These are phyloP conservation scores for Phytophthora citricola DNA, from an alignment of 352 stramenopile species.

Conservation along the genomic window DNA sequence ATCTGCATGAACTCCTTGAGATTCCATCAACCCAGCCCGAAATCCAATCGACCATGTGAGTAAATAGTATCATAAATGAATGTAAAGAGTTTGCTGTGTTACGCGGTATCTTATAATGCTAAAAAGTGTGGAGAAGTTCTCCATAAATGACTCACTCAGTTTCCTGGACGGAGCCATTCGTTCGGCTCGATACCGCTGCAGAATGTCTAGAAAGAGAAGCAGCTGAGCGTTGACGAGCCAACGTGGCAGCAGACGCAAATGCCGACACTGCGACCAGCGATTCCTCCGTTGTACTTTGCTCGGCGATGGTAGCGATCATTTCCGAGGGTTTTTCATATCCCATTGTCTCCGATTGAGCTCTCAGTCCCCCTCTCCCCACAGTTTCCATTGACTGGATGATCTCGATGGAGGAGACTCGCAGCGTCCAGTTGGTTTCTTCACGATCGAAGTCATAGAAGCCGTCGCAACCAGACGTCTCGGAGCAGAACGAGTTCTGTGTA, in stretches of 20 bases:
- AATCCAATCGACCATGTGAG: slow-evolving; percentile 1
- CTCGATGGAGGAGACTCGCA: slow-evolving; percentile 18
- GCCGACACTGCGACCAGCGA: slow-evolving; percentile 57
- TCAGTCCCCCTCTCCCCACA: slow-evolving; percentile 22
- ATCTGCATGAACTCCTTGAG: slow-evolving; percentile 15
- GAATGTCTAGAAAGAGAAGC: slow-evolving; percentile 59
- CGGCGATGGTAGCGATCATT: not conserved
- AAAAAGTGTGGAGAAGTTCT: too few relatives aligned
- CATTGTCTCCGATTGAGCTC: slow-evolving; percentile 26
- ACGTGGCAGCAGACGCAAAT: slow-evolving; percentile 53
- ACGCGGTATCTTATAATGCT: too few relatives aligned
- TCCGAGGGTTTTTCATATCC: slow-evolving; percentile 20
- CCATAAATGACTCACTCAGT: slow-evolving; percentile 10
- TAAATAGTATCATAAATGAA: not conserved
- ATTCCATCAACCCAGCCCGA: not conserved
- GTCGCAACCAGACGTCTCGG: slow-evolving; percentile 27
- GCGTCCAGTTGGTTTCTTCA: slow-evolving; percentile 21
- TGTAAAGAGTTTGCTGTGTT: too few relatives aligned
- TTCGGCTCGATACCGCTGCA: slow-evolving; percentile 31
- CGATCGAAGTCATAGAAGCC: slow-evolving; percentile 28
- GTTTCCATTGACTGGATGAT: slow-evolving; percentile 36
- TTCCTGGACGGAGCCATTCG: slow-evolving; percentile 24
- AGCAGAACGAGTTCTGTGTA: slow-evolving; percentile 7
- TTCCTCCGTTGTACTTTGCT: slow-evolving; percentile 10
- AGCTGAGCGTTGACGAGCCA: slow-evolving; percentile 62